A percentile compares a stretch with the other conserved stretches of the same genome.
phyloP scores from a whole-genome alignment of 2,329 filamentous ascomycete species.

The Fusarium longipes region DNA sequence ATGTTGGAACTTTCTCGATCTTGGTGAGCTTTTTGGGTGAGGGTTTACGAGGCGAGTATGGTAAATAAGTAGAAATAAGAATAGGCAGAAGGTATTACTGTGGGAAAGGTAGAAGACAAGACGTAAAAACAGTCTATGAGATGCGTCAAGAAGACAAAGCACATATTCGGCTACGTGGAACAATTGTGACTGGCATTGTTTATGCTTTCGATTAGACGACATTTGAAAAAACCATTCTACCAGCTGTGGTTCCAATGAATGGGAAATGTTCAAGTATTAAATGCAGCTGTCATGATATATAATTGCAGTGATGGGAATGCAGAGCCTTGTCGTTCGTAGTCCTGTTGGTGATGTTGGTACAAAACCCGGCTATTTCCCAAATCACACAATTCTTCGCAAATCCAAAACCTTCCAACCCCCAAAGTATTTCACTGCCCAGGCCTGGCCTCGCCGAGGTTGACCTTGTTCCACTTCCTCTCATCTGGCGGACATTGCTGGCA shows the following conservation, averaged over 20 bases:
- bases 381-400: not conserved
- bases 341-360: not conserved
- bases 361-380: not conserved
- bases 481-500: constrained; percentile 20
- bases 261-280: not conserved
- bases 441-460: not conserved
- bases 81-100: too few species aligned
- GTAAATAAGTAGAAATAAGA: too few species aligned
- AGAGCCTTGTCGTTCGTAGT: not conserved
- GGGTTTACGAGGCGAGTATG: not conserved
- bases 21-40: not conserved
- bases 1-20: not conserved
- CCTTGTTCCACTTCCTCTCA: constrained; percentile 23
- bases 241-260: not conserved
- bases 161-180: not conserved
- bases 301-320: not conserved
- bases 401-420: not conserved
- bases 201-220: too few species aligned
- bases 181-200: not conserved
- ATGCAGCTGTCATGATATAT: not conserved
- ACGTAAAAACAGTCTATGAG: not conserved
- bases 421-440: not conserved
- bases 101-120: too few species aligned
- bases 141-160: not conserved
- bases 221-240: not conserved